Evolutionary conservation across 805 yeast genomes (phyloP).

Genomic region (Schizosaccharomyces octosporus): DNA sequence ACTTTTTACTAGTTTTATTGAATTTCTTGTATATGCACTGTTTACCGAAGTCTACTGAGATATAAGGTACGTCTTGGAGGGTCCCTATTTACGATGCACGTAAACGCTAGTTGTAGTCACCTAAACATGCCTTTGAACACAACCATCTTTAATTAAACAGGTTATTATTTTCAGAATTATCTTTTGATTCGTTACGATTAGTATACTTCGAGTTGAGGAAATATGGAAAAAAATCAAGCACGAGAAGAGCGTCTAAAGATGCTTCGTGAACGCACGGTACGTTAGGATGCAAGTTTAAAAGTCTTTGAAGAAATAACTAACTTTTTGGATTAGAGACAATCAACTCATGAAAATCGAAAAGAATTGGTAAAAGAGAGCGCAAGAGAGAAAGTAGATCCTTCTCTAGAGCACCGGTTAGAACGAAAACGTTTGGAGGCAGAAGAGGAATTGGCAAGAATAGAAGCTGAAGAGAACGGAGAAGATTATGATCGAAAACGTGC

Average conservation of each 20-base stretch:
- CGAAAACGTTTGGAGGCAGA: constrained; percentile 17
- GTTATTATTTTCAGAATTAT: too few relatives aligned
- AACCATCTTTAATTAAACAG: too few relatives aligned
- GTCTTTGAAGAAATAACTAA: neutral
- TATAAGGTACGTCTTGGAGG: too few relatives aligned
- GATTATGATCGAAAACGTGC: constrained; percentile 21
- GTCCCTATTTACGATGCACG: too few relatives aligned
- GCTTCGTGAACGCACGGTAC: constrained; percentile 1
- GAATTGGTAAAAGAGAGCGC: constrained; percentile 8
- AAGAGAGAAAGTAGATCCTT: constrained; percentile 7
- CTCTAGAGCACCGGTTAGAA: constrained; percentile 8
- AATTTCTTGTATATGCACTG: too few relatives aligned
- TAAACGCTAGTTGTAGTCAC: too few relatives aligned
- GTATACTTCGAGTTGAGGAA: too few relatives aligned
- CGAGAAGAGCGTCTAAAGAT: neutral
- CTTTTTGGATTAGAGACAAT: constrained; percentile 5
- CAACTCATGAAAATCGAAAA: constrained; percentile 6
- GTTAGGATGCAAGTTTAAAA: neutral
- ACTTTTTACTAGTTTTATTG: too few relatives aligned
- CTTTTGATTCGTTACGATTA: neutral
- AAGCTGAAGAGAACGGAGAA: constrained; percentile 17
- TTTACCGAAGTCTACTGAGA: too few relatives aligned
- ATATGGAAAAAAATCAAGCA: neutral
- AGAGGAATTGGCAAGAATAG: constrained; percentile 17
- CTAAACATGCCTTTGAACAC: too few relatives aligned